Percentiles rank a stretch among this genome's conserved stretches.
These are phyloP conservation scores for Blastocladiella britannica DNA, from an alignment of 192 early-diverging fungal species.

Conservation along the genomic window DNA sequence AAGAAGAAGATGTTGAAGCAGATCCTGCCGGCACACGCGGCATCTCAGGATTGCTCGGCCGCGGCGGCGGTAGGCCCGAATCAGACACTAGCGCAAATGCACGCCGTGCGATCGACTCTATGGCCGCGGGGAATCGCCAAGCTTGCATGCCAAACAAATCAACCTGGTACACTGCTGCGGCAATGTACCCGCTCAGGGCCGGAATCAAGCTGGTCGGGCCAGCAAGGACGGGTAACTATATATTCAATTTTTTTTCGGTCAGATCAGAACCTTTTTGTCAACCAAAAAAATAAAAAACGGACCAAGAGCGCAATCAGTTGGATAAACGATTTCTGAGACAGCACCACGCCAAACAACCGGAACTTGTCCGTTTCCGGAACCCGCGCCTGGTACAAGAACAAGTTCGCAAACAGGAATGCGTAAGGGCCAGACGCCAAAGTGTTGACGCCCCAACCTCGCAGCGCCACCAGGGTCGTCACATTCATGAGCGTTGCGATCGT, in stretches of 20 bases:
- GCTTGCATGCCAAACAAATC: not conserved
- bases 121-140: not conserved
- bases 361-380: not conserved
- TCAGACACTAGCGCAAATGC: too few relatives aligned
- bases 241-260: too few relatives aligned
- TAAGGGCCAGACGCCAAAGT: not conserved
- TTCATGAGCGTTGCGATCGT: not conserved
- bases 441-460: not conserved
- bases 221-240: too few relatives aligned
- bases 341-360: not conserved
- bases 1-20: too few relatives aligned
- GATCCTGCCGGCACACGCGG: not conserved
- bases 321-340: not conserved
- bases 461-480: not conserved
- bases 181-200: not conserved
- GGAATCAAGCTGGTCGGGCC: too few relatives aligned
- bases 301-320: not conserved
- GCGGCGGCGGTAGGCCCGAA: not conserved
- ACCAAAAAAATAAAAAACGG: too few relatives aligned
- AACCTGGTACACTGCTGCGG: not conserved
- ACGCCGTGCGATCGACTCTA: too few relatives aligned
- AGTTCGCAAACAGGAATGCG: not conserved
- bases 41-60: not conserved
- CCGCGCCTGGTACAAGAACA: not conserved
- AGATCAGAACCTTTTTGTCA: too few relatives aligned